A percentile compares a stretch with the other conserved stretches of the same genome.
phyloP scores from a whole-genome alignment of 192 early-diverging fungal genomes.

The Coemansia sp. region DNA sequence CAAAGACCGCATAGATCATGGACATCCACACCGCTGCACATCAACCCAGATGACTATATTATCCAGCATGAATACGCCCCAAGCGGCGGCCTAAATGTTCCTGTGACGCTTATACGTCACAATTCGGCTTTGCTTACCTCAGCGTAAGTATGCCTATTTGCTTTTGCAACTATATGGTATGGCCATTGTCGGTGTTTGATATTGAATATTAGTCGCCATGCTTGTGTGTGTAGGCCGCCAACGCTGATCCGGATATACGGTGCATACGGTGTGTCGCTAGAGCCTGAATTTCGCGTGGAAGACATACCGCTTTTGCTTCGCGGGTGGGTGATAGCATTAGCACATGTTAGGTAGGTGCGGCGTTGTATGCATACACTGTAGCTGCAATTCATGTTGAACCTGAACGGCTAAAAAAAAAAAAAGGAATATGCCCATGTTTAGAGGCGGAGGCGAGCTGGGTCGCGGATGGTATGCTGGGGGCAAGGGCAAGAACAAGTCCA shows the following conservation, averaged over 20 bases:
- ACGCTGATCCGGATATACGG: slow-evolving; percentile 73
- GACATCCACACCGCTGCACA: slow-evolving; percentile 32
- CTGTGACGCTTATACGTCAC: slow-evolving; percentile 64
- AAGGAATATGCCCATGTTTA: background rate
- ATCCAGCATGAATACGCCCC: slow-evolving; percentile 23
- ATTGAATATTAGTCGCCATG: background rate
- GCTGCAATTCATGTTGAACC: no score
- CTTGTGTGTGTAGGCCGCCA: slow-evolving; percentile 28
- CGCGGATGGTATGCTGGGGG: slow-evolving; percentile 76
- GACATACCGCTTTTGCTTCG: slow-evolving; percentile 74
- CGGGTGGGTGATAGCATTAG: slow-evolving; percentile 78
- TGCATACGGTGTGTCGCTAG: slow-evolving; percentile 75
- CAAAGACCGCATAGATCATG: slow-evolving; percentile 20
- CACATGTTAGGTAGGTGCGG: slow-evolving; percentile 61
- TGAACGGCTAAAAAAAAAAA: no score
- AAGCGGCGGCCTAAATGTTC: slow-evolving; percentile 49
- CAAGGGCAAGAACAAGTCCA: slow-evolving; percentile 66
- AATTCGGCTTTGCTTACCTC: slow-evolving; percentile 25
- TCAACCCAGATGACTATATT: slow-evolving; percentile 22
- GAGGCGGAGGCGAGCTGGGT: slow-evolving; percentile 79
- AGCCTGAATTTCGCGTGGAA: slow-evolving; percentile 74
- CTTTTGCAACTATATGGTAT: no score
- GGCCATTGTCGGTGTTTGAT: no score
- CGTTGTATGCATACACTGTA: background rate
- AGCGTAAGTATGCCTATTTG: slow-evolving; percentile 13